A percentile compares a stretch with the other conserved stretches of the same genome.
These are phyloP conservation scores for Elaeagnus macrophylla DNA, from an alignment of 306 rosid genomes.

Conservation along the genomic window DNA sequence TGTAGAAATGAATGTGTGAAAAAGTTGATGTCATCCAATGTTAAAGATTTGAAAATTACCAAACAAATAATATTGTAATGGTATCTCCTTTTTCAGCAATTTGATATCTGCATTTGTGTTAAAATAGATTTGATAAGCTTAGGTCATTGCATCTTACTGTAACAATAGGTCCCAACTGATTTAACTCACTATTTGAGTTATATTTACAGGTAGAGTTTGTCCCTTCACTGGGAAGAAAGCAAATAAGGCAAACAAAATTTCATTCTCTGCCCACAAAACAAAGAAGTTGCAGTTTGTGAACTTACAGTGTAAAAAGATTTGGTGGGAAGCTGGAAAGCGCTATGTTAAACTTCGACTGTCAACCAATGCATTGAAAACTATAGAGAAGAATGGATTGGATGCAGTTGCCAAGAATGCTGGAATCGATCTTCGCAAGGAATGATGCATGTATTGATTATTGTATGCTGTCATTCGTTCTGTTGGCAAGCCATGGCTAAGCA, in stretches of 20 bases:
- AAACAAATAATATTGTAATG: too few species aligned
- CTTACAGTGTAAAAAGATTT: constrained; percentile 79
- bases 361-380: constrained; percentile 88
- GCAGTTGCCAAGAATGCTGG: constrained; percentile 96
- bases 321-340: constrained; percentile 99
- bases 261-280: constrained; percentile 86
- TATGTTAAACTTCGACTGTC: constrained; percentile 75
- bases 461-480: constrained; percentile 1
- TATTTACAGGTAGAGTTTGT: constrained; percentile 61
- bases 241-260: constrained; percentile 74
- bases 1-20: too few species aligned
- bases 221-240: constrained; percentile 92
- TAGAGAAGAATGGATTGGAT: constrained; percentile 91
- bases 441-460: constrained; percentile 15
- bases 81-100: too few species aligned
- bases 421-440: constrained; percentile 72
- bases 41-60: too few species aligned
- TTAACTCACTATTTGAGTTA: constrained; percentile 5
- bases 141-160: too few species aligned
- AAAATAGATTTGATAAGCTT: too few species aligned
- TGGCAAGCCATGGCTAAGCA: constrained; percentile 11
- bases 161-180: too few species aligned
- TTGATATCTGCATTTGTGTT: too few species aligned
- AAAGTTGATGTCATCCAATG: too few species aligned
- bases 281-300: constrained; percentile 86